A percentile compares a stretch with the other conserved stretches of the same genome.
phyloP scores from a whole-genome alignment of 257 asterid genomes.

The Echium plantagineum region DNA sequence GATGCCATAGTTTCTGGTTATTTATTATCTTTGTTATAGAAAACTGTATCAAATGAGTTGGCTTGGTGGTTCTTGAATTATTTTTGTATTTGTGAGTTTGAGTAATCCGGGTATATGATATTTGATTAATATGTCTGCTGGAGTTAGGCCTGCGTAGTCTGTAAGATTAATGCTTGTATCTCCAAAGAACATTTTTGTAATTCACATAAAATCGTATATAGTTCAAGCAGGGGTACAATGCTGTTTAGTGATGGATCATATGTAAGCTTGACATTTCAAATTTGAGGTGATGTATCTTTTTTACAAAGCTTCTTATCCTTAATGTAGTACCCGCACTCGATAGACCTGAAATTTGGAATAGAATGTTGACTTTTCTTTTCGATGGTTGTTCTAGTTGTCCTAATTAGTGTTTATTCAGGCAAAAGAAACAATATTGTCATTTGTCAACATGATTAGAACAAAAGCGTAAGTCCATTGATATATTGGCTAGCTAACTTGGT shows the following conservation, averaged over 20 bases:
- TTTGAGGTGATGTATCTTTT: not conserved
- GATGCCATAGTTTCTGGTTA: no score
- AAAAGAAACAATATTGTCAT: not conserved
- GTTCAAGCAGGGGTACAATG: not conserved
- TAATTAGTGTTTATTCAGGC: not conserved
- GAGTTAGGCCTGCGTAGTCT: not conserved
- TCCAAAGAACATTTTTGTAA: not conserved
- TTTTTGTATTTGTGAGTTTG: not conserved
- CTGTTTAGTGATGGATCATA: not conserved
- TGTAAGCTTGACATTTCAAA: not conserved
- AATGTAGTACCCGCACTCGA: not conserved
- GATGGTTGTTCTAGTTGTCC: not conserved
- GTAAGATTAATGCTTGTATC: not conserved
- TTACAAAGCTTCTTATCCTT: not conserved
- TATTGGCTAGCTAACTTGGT: conserved; percentile 2
- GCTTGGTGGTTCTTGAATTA: not conserved
- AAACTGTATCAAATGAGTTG: not conserved
- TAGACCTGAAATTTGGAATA: not conserved
- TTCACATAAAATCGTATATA: not conserved
- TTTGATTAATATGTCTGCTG: no score
- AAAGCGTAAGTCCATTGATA: not conserved
- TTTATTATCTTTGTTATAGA: no score
- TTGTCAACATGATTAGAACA: not conserved
- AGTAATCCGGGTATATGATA: not conserved
- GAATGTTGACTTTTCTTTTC: no score